Percentiles rank a stretch among this genome's conserved stretches.
phyloP scores from a whole-genome alignment of 495 filamentous ascomycete genomes.

The Articulospora tetracladia region DNA sequence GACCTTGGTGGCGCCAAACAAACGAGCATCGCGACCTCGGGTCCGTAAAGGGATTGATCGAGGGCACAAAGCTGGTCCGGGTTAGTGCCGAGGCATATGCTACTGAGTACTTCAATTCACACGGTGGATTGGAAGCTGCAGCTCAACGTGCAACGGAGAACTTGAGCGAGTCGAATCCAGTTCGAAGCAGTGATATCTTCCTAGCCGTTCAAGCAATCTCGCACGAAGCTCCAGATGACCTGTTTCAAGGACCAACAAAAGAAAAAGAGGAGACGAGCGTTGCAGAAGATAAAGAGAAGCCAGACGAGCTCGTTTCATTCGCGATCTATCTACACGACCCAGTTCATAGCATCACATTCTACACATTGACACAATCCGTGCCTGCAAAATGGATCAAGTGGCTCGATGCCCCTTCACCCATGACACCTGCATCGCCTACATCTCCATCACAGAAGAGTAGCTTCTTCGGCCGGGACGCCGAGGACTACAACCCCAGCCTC shows the following conservation, averaged over 20 bases:
- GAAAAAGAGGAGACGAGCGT: slow-evolving; percentile 35
- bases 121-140: slow-evolving; percentile 76
- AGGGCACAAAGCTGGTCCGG: slow-evolving; percentile 84
- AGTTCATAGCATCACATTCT: slow-evolving; percentile 84
- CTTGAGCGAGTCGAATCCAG: slow-evolving; percentile 78
- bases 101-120: slow-evolving; percentile 69
- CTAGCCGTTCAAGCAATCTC: slow-evolving; percentile 84
- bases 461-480: slow-evolving; percentile 24
- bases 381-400: slow-evolving; percentile 85
- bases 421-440: slow-evolving; percentile 33
- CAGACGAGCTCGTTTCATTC: slow-evolving; percentile 63
- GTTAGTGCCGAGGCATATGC: slow-evolving; percentile 87
- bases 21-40: slow-evolving; percentile 72
- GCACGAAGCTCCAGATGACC: slow-evolving; percentile 53
- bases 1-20: slow-evolving; percentile 89
- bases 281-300: slow-evolving; percentile 41
- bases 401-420: slow-evolving; percentile 73
- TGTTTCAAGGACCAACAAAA: slow-evolving; percentile 58
- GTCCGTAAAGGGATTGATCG: slow-evolving; percentile 71
- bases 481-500: slow-evolving; percentile 35
- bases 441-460: slow-evolving; percentile 33
- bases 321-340: slow-evolving; percentile 93
- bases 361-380: slow-evolving; percentile 77
- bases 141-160: slow-evolving; percentile 71
- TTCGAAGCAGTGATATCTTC: slow-evolving; percentile 91